A percentile compares a stretch with the other conserved stretches of the same genome.
These are phyloP conservation scores for Russula virescens DNA, from an alignment of 768 basidiomycete species.

Conservation along the genomic window DNA sequence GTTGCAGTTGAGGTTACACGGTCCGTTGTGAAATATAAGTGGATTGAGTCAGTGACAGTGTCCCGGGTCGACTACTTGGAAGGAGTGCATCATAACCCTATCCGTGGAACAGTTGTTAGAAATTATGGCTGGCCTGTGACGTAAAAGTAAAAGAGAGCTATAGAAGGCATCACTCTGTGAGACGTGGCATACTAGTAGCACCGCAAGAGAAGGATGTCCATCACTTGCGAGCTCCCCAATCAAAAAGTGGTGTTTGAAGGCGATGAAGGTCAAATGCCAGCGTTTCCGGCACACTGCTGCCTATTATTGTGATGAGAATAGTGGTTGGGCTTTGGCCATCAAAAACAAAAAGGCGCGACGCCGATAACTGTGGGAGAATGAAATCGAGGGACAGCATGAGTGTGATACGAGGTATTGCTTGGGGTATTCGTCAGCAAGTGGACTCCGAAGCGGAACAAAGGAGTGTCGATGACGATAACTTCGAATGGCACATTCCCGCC, in stretches of 20 bases:
- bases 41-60: too few relatives aligned
- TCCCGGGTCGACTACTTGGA: too few relatives aligned
- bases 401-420: too few relatives aligned
- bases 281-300: not conserved
- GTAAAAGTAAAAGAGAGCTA: too few relatives aligned
- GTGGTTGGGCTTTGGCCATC: not conserved
- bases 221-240: not conserved
- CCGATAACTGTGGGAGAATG: not conserved
- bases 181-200: not conserved
- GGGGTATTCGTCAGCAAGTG: too few relatives aligned
- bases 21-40: too few relatives aligned
- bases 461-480: not conserved
- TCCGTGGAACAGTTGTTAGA: too few relatives aligned
- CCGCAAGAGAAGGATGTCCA: not conserved
- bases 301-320: not conserved
- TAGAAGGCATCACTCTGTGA: not conserved
- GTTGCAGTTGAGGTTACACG: too few relatives aligned
- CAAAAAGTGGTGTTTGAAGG: not conserved
- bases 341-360: not conserved
- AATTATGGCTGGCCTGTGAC: too few relatives aligned
- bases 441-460: not conserved
- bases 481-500: not conserved
- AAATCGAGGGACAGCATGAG: too few relatives aligned
- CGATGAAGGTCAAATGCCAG: too few relatives aligned
- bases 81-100: too few relatives aligned